Base-by-base conservation (phyloP, 73 alveolate species). In the Tetrahymena borealis region DNA sequence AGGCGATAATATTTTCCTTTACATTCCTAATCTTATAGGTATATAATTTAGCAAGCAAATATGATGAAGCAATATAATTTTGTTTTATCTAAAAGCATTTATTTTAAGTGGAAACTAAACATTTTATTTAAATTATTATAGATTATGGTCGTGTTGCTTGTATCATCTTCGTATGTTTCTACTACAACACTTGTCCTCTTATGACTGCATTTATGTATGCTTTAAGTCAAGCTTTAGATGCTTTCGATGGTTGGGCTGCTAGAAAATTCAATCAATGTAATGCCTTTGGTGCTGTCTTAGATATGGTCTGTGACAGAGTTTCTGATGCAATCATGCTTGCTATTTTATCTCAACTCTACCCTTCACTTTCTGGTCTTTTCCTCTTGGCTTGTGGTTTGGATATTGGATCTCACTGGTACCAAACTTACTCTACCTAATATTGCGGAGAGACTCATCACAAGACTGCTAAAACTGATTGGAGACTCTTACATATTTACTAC, bases 191-290 rank as follows among this genome's bases (percentile, higher is more conserved):
- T 13, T 7, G 32, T 33, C 95, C 95, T 4, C 40, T 93, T 13
- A 41, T 90, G 33, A 79, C 95, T 31, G 95, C 95, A 32, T 28
- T 93, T 40, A 90, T 90, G 40, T 93, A 93, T 31, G 90, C 95
- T 0, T 43, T 93, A 90, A 93, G 95, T 40, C 38, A 93, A 39
- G 39, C 91, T 20, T 91, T 91, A 31, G 95, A 93, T 85, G 79
- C 91, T 7, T 93, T 93, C 39, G 95, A 93, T 90, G 95, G 95
- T 39, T 79, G 78, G 95, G 95, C 95, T 28, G 95, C 95, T 4
- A 78, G 95, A 79, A 93, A 40, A 93, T 93, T 93, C 37, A 93
- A 93, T 7, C 31, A 93, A 93, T 79, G 93, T 9, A 85, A 78
- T 39, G 91, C 78, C 24, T 93, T 93, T 33, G 95, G 95, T 40